These are phyloP conservation scores for Epithemia pelagica DNA, from an alignment of 108 stramenopile species.

Conservation along the genomic window DNA sequence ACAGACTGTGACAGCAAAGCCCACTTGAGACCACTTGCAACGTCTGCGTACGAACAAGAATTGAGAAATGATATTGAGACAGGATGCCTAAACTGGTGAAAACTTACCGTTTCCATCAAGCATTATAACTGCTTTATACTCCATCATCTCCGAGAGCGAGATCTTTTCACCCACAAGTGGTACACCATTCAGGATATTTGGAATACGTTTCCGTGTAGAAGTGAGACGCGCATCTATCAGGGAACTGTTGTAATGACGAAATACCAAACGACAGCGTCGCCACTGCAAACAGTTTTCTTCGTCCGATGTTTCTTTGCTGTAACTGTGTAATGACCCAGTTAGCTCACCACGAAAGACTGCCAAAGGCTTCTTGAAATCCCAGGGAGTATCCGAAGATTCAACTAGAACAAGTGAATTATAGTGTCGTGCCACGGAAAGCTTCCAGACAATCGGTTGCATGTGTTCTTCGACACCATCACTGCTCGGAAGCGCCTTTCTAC, in stretches of 20 bases:
- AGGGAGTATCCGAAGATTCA: slow-evolving; percentile 52
- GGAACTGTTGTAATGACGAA: slow-evolving; percentile 45
- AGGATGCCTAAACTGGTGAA: no score
- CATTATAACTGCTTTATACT: slow-evolving; percentile 53
- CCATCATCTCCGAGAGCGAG: slow-evolving; percentile 19
- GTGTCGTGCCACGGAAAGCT: slow-evolving; percentile 42
- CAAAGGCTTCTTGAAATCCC: slow-evolving; percentile 54
- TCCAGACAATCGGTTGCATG: slow-evolving; percentile 53
- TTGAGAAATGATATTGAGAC: no score
- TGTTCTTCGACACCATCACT: background rate
- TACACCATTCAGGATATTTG: slow-evolving; percentile 38
- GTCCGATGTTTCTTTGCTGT: slow-evolving; percentile 24
- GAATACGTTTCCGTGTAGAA: slow-evolving; percentile 35
- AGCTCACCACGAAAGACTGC: slow-evolving; percentile 72
- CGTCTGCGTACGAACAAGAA: no score
- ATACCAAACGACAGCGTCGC: slow-evolving; percentile 56
- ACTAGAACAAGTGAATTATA: slow-evolving; percentile 29
- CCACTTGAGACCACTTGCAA: slow-evolving; percentile 77
- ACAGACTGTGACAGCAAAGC: slow-evolving; percentile 52
- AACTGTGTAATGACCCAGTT: slow-evolving; percentile 47
- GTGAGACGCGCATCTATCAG: slow-evolving; percentile 60
- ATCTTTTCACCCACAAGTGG: slow-evolving; percentile 22
- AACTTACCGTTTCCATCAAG: slow-evolving; percentile 58
- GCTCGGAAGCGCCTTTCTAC: slow-evolving; percentile 3
- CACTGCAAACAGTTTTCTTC: slow-evolving; percentile 42